Evolutionary conservation across 805 yeast genomes (phyloP), one percentile per base, ranked within the genome.

Genomic region (Wickerhamiella kazuoi): DNA sequence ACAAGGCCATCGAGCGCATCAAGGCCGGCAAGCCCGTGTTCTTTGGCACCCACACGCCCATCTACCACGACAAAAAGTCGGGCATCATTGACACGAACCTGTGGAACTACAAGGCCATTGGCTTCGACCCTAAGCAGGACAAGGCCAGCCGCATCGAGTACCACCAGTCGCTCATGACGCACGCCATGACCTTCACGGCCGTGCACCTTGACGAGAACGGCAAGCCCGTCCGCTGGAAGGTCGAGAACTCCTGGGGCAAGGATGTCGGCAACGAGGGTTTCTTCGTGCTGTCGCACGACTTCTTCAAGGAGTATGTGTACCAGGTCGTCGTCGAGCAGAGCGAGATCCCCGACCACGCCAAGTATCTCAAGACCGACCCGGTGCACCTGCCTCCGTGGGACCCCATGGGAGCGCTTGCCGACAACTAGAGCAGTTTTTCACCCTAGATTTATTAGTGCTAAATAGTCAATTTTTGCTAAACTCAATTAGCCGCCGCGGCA

Each of bases 1-100:
- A 65, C 24, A 65, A 74, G 36, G 79, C 81, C 21, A 71, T 80
- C 30, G 67, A 71, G 50, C 72, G 82, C 60, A 68, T 82, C 52
- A 69, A 76, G 60, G 65, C 64, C 44, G 75, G 79, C 59, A 78
- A 78, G 61, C 78, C 93, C 0, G 81, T 83, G 5, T 83, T 82
- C 63, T 83, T 82, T 53, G 94, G 94, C 11, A 76, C 86, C 15
- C 93, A 82, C 56, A 81, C 86, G n/a, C 90, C 87, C 19, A 76
- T 78, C 55, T 82, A 65, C 59, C 69, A 68, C 68, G 72, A 76
- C 55, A 66, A 65, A 41, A 57, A 55, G 20, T 55, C 72, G 6
- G 94, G 94, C 40, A 57, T 80, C 36, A 76, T 83, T 69, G 93
- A 81, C 53, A 59, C 72, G 17, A 67, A 69, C 31, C 67, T 78